Conservation (phyloP, 305 asterid genomes). For the Fraxinus floribunda region DNA sequence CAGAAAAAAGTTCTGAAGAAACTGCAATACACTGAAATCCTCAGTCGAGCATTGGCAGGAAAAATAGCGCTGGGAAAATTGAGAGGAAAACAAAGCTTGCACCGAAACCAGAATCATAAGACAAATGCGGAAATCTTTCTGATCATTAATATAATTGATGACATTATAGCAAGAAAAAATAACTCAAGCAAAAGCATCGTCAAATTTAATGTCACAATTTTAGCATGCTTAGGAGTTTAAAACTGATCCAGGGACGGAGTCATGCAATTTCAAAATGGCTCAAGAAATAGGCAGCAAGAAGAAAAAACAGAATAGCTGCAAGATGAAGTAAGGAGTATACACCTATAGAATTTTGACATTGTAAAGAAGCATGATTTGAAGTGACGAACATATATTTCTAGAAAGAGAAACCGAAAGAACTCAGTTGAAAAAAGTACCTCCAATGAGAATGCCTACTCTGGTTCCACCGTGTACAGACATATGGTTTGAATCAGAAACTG, state of each 20-base stretch:
- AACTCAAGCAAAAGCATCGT: background rate
- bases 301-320: background rate
- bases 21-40: background rate
- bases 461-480: conserved; percentile 25
- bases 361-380: background rate
- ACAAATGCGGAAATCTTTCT: background rate
- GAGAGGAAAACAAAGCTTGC: background rate
- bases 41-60: background rate
- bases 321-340: background rate
- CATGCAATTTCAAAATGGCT: background rate
- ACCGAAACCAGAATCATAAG: background rate
- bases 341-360: background rate
- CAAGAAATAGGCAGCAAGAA: background rate
- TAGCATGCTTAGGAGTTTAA: background rate
- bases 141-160: background rate
- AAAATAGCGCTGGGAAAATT: background rate
- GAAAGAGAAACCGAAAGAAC: background rate
- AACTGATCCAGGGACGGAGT: background rate
- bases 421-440: conserved; percentile 45
- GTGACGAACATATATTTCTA: background rate
- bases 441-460: conserved; percentile 56
- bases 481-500: conserved; percentile 36
- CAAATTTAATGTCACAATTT: background rate
- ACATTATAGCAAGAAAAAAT: background rate
- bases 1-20: background rate